phyloP scores from a whole-genome alignment of 495 filamentous ascomycete genomes.

The Letharia lupina region DNA sequence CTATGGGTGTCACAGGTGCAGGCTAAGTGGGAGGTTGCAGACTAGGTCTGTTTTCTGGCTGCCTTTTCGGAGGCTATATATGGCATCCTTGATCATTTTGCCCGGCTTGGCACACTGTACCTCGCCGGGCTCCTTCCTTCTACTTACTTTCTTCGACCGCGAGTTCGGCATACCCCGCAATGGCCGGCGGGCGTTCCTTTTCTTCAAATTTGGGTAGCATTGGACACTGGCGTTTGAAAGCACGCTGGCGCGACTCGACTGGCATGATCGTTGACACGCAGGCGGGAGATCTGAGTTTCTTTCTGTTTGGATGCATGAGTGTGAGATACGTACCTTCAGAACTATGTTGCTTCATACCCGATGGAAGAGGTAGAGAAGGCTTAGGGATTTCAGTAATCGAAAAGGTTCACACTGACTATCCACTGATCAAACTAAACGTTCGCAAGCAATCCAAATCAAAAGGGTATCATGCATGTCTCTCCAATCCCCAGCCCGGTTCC shows the following conservation, averaged over 20 bases:
- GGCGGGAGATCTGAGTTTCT: neutral
- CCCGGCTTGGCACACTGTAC: neutral
- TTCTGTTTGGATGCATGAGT: constrained; percentile 6
- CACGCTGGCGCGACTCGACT: constrained; percentile 1
- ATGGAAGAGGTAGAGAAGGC: neutral
- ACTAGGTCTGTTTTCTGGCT: neutral
- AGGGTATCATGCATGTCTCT: constrained; percentile 5
- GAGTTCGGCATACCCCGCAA: constrained; percentile 12
- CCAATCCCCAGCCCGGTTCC: neutral
- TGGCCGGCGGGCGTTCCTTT: constrained; percentile 13
- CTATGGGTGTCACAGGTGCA: constrained; percentile 24
- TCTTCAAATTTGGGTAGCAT: constrained; percentile 15
- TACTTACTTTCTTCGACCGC: constrained; percentile 7
- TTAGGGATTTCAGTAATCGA: neutral
- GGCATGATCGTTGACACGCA: neutral
- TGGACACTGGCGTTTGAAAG: constrained; percentile 14
- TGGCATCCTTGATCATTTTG: neutral
- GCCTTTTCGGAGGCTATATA: neutral
- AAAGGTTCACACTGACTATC: neutral
- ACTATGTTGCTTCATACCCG: neutral
- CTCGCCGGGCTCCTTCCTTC: neutral
- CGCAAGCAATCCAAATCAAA: neutral
- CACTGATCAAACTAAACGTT: neutral
- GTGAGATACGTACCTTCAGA: constrained; percentile 8
- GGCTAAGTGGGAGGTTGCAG: constrained; percentile 9